Percentiles rank a stretch among this genome's conserved stretches.
These are phyloP conservation scores for Debaryomyces fabryi DNA, from an alignment of 1,139 yeast species.

Conservation along the genomic window DNA sequence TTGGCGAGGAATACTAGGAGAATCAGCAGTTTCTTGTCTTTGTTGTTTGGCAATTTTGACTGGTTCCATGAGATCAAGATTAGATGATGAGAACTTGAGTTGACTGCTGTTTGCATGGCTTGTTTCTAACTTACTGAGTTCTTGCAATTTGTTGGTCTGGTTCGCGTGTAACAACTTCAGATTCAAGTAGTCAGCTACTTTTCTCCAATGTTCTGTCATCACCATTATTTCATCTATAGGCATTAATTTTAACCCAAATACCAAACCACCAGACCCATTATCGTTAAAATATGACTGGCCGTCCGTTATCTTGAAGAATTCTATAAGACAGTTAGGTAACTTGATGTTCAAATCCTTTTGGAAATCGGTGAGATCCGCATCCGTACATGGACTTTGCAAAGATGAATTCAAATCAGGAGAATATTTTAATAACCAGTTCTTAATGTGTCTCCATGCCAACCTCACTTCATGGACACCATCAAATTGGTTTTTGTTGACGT, in stretches of 20 bases:
- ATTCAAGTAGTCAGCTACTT: conserved; percentile 54
- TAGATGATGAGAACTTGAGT: conserved; percentile 16
- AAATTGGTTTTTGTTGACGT: conserved; percentile 13
- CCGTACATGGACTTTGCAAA: conserved; percentile 65
- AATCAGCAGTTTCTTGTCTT: not conserved
- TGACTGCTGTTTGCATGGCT: conserved; percentile 25
- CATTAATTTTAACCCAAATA: conserved; percentile 67
- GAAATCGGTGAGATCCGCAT: conserved; percentile 61
- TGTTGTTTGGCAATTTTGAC: conserved; percentile 8
- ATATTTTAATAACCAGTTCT: conserved; percentile 58
- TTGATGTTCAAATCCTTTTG: conserved; percentile 62
- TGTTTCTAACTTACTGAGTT: conserved; percentile 29
- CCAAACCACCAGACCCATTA: conserved; percentile 59
- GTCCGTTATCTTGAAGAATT: conserved; percentile 64
- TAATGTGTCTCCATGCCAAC: conserved; percentile 72
- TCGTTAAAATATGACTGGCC: conserved; percentile 60
- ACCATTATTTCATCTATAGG: conserved; percentile 64
- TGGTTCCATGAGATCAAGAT: conserved; percentile 13
- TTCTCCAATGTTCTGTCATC: conserved; percentile 69
- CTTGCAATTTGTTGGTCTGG: conserved; percentile 22
- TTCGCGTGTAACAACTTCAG: conserved; percentile 28
- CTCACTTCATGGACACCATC: conserved; percentile 66
- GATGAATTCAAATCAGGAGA: conserved; percentile 60
- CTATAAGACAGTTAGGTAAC: conserved; percentile 62
- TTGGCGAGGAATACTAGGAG: conserved; percentile 54